Evolutionary conservation across 78 protist genomes (phyloP).

Genomic region (Pelomyxa schiedti): DNA sequence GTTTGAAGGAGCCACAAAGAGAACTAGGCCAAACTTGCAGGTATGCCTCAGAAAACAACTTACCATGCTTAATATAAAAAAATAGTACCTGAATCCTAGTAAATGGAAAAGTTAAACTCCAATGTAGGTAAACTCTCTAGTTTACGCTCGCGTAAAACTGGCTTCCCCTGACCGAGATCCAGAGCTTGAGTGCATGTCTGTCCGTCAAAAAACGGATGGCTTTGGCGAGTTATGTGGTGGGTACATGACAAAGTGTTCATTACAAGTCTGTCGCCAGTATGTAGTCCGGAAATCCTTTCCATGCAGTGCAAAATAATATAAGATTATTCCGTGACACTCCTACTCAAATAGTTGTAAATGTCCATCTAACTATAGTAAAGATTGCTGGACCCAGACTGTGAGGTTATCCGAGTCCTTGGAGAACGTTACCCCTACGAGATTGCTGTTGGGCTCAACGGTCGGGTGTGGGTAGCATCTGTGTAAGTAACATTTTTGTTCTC

Average conservation of each 20-base stretch:
- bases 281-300: not conserved
- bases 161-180: constrained; percentile 75
- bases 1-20: constrained; percentile 71
- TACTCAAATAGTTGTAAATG: not conserved
- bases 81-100: not conserved
- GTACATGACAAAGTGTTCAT: constrained; percentile 18
- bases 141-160: constrained; percentile 48
- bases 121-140: constrained; percentile 21
- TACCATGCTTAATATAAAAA: not conserved
- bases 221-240: constrained; percentile 66
- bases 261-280: constrained; percentile 38
- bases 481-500: too few relatives aligned
- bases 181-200: constrained; percentile 42
- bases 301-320: too few relatives aligned
- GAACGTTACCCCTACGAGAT: constrained; percentile 42
- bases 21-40: constrained; percentile 44
- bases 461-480: constrained; percentile 80
- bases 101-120: not conserved
- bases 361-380: not conserved
- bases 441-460: constrained; percentile 67
- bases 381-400: constrained; percentile 9
- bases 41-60: not conserved
- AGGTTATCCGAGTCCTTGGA: constrained; percentile 40
- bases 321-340: not conserved
- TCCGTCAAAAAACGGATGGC: constrained; percentile 33